Base-by-base conservation (phyloP, 2,329 filamentous ascomycete species). In the Ambrosiella beaveri region DNA sequence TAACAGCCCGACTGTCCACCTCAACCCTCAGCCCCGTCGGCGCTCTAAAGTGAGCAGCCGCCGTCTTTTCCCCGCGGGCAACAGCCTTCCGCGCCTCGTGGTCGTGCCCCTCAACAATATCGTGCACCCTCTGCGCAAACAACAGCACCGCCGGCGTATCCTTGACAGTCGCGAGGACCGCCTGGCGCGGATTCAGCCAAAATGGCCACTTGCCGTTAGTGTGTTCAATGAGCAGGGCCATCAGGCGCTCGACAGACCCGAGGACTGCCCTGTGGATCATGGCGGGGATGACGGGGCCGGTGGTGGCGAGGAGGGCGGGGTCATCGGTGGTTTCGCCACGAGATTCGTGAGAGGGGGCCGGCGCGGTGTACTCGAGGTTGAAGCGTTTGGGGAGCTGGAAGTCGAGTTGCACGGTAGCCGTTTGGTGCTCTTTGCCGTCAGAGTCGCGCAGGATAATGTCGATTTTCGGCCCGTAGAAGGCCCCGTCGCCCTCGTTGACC, bases 381-480 rank as follows among this genome's bases (percentile, higher is more conserved):
- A 95, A 95, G 11, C 88, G 80, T 66, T 87, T 85, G 1, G 88
- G 88, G 1, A 95, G 75, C 69, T 95, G 89, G 68, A 95, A 94
- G 68, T 95, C 88, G 36, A 95, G 78, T 71, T 95, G 88, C 55
- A 95, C 84, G 0, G 88, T 94, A 2, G 88, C 89, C 2, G 89
- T 87, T 67, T 95, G 88, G 66, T 94, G 88, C 65, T 89, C 86
- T 66, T 91, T 94, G 7, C 86, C 87, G 65, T 87, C 79, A 0
- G 84, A 83, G 66, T 94, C 88, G 61, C 78, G 80, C 51, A 95
- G 70, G 44, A 94, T 81, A 50, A 95, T 86, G 66, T 95, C 88
- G 63, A 95, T 95, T 71, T 95, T 95, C 38, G 89, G 88, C 0
- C 89, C 88, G 65, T 95, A 95, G 66, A 95, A 95, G 3, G 88